Evolutionary conservation across 306 rosid genomes (phyloP), one percentile per base, ranked within the genome.

Genomic region (Pyrus pyrifolia): DNA sequence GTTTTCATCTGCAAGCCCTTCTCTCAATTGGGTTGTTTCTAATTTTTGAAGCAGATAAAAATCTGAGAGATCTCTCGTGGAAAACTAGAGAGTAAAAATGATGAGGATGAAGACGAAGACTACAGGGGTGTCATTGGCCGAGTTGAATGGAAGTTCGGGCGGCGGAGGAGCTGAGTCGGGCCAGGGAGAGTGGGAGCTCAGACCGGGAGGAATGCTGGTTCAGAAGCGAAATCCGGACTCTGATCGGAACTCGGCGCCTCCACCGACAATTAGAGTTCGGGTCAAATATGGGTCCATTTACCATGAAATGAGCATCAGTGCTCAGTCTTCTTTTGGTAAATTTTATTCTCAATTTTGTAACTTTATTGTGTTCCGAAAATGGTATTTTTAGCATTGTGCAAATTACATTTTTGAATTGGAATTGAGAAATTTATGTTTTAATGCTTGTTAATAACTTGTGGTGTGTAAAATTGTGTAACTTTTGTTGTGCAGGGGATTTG

Each of bases 151-250:
- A 2, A 72, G 83, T n/a, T 70, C 83, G 2, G 75, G 84, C n/a
- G 78, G 79, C 29, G 86, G 86, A 0, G 87, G 78, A 22, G 79
- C 69, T 58, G 98, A 88, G 81, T n/a, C 85, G 0, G 88, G 85
- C 67, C 72, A 87, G 14, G 78, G 49, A 61, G 98, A 90, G 35
- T 95, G 99, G 97, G 99, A 95, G 89, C 79, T 90, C 74, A 76
- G 99, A 64, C 99, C 99, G 1, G 99, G 99, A 62, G 99, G 99
- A 83, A 95, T 95, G 99, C 73, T 95, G 71, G 99, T 95, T 51
- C 99, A 95, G 91, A 90, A 74, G 68, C 85, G 99, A 79, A 80
- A 65, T 31, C 49, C 81, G n/a, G 88, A 78, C 64, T 81, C 96
- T 29, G 96, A 92, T 85, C 89, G 78, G 61, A 89, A 82, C 86